A percentile compares a stretch with the other conserved stretches of the same genome.
These are phyloP conservation scores for Heimioporus sp. DNA, from an alignment of 768 basidiomycete genomes.

Conservation along the genomic window DNA sequence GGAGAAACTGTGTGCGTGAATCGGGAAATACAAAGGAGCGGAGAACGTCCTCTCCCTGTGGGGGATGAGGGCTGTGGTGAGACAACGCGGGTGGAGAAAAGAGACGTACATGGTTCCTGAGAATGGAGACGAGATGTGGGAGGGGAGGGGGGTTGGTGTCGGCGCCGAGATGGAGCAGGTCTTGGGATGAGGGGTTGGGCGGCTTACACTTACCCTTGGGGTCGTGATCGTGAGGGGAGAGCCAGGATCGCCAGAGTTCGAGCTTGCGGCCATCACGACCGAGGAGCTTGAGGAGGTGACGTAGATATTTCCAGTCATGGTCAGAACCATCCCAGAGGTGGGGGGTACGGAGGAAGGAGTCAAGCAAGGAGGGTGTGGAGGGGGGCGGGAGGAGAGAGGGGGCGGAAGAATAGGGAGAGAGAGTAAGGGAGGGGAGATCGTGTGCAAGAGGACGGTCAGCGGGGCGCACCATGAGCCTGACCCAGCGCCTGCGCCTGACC, in stretches of 20 bases:
- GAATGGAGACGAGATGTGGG: constrained; percentile 47
- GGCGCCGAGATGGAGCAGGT: constrained; percentile 8
- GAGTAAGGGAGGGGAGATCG: background rate
- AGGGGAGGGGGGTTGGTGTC: constrained; percentile 27
- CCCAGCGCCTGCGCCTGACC: constrained; percentile 80
- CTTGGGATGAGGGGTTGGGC: constrained; percentile 31
- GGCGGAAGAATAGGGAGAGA: constrained; percentile 6
- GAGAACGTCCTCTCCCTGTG: constrained; percentile 56
- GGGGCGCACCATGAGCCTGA: constrained; percentile 80
- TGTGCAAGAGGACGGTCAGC: constrained; percentile 26
- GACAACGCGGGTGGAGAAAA: background rate
- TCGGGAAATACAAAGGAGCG: constrained; percentile 70
- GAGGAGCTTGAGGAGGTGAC: constrained; percentile 47
- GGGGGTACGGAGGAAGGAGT: constrained; percentile 22
- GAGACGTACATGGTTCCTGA: constrained; percentile 60
- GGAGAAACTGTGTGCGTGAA: constrained; percentile 66
- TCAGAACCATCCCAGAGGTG: constrained; percentile 58
- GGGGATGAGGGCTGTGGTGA: constrained; percentile 9
- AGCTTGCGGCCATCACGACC: constrained; percentile 71
- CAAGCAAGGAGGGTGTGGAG: constrained; percentile 16
- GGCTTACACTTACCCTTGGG: constrained; percentile 42
- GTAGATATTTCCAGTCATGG: constrained; percentile 62
- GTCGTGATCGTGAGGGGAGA: constrained; percentile 39
- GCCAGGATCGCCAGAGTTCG: constrained; percentile 75
- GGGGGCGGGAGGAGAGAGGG: constrained; percentile 22